Base-by-base conservation (phyloP, 441 rosid genomes). In the Gossypium lobatum region DNA sequence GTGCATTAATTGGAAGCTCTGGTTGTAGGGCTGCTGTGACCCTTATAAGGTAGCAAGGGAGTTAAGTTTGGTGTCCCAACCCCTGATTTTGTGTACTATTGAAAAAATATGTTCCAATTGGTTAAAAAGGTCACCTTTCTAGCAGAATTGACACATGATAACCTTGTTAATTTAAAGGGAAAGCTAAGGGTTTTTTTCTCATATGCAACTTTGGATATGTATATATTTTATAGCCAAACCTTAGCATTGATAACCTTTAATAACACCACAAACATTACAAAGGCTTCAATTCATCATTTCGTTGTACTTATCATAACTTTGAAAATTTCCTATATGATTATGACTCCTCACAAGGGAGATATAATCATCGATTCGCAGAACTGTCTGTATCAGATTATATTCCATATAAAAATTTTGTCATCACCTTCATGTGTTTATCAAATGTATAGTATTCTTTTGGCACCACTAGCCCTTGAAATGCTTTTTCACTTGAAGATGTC, bases 1-100 rank as follows among this genome's bases (percentile, higher is more conserved):
- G 85, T 87, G 85, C 77, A 20, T n/a, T 67, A 73, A 73, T 66
- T 75, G 58, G 54, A 21, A 53, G 73, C 70, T 74, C 57, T 58
- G 48, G 18, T 13, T 74, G 82, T 72, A 70, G 83, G 80, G 65
- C 81, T 52, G 4, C 23, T 50, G 4, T 62, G 74, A 46, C 73
- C 79, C 65, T 57, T 23, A 1, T 9, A 55, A 52, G 68, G 73
- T 34, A 68, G 71, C 68, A 78, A 64, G 68, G 62, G 54, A 6
- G 73, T 21, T 63, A 18, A 65, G 75, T 65, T 68, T 48, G 73
- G 77, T 64, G 54, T 13, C 73, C 60, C 6, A 13, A 16, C 13
- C n/a, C 69, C 70, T 46, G 58, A 13, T 54, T 58, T 28, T 45
- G 2, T 42, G 71, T 31, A 11, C 28, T 42, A 23, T 1, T 53